phyloP scores from a whole-genome alignment of 2,329 filamentous ascomycete species.

The Nectriaceae sp. region DNA sequence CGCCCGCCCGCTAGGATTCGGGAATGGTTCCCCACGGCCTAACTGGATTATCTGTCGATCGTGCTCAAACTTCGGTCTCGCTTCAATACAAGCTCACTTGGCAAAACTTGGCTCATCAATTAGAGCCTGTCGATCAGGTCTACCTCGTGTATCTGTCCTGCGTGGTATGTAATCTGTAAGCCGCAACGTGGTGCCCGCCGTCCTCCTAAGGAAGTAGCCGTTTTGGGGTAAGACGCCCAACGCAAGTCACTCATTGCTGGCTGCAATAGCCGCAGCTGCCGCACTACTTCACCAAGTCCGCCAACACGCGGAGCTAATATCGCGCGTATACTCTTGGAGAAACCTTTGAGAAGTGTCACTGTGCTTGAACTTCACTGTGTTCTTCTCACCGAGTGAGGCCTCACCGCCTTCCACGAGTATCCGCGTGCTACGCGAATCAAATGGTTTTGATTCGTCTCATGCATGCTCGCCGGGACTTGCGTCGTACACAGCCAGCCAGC shows the following conservation, averaged over 20 bases:
- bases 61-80: background rate
- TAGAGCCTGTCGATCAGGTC: background rate
- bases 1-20: background rate
- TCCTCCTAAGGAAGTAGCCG: background rate
- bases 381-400: background rate
- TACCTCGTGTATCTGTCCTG: background rate
- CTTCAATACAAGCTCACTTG: background rate
- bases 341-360: background rate
- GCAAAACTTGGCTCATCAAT: background rate
- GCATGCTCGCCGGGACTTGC: background rate
- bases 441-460: background rate
- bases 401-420: too few relatives aligned
- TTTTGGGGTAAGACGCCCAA: background rate
- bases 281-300: background rate
- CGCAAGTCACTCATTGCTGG: background rate
- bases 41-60: background rate
- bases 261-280: too few relatives aligned
- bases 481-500: background rate
- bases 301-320: background rate
- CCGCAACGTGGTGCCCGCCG: background rate
- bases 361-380: background rate
- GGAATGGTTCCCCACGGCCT: background rate
- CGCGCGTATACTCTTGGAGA: too few relatives aligned
- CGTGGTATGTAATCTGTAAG: background rate
- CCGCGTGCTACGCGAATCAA: too few relatives aligned